Base-by-base conservation (phyloP, 73 alveolate species). In the Halteria grandinella region DNA sequence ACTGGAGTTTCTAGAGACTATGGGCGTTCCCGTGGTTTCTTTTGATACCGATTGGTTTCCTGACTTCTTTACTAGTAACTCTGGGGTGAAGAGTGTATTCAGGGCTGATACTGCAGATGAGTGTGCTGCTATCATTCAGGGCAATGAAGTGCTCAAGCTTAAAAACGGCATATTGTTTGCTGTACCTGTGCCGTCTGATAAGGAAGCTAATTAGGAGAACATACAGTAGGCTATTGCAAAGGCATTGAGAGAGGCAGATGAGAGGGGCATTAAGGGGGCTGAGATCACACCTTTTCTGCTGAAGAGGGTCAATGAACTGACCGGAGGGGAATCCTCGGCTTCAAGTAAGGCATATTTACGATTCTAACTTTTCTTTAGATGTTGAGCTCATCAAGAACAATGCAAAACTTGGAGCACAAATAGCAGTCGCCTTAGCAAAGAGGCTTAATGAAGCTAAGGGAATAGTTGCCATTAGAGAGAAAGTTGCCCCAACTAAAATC, bases 231-330 rank as follows among this genome's bases (percentile, higher is more conserved):
- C 98, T 24, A 92, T 93, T 52, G 70, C 71, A 18, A 84, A 87
- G 60, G 95, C 96, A 7, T 55, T 92, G 21, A 79, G 72, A 55
- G 95, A 89, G 52, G 89, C 91, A 14, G 94, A 93, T 29, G 90
- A 86, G 32, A 37, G 55, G 36, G 76, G 80, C 28, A 75, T 91
- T 40, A 88, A 50, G 39, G 97, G 96, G n/a, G 58, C 88, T 34
- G 84, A 78, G 71, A 95, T 95, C 58, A 95, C 99, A 27, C 99
- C 99, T 14, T 95, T 91, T 89, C 80, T 95, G 47, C 90, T 95
- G 50, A 88, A 88, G 72, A 93, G 97, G 80, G 96, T 95, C 27
- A 93, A 93, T 69, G 97, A 95, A 77, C 83, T 95, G 33, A 88
- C 98, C 5, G 96, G 91, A 4, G 98, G 98, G 21, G 93, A 55